Base-by-base conservation (phyloP, 2,329 filamentous ascomycete genomes). In the Fusarium palustre region DNA sequence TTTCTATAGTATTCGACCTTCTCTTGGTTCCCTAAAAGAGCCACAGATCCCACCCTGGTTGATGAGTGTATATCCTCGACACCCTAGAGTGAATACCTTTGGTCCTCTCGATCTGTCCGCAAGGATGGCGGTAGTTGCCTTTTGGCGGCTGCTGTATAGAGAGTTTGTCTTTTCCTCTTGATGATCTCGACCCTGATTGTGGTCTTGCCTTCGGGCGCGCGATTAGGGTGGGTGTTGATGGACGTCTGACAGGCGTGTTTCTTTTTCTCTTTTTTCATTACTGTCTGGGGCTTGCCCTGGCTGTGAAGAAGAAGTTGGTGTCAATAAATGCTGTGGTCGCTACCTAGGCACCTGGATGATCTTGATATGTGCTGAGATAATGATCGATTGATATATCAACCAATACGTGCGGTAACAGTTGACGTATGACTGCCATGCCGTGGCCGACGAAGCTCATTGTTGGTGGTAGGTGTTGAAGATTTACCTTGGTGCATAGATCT, bases 1-100 rank as follows among this genome's bases (percentile, higher is more conserved):
- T 92, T 97, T 97, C 92, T 97, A 94, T 94, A 97, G 93, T 94
- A 90, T 87, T 92, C 90, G 90, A 94, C 91, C 87, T 86, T 87
- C 90, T 93, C 92, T 96, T 91, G 93, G 90, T 91, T 95, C 88
- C 89, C 89, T 87, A 94, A 88, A 91, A 86, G 87, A 97, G 94
- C 92, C 88, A 93, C 91, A 95, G 91, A 93, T 88, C 89, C 89
- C 88, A 95, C 90, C 71, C 72, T 74, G 72, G 72, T 74, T 74
- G 72, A 74, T 74, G 72, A 74, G 39, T 83, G 77, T 77, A 92
- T 88, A 91, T 92, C 92, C 91, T 92, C 92, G 89, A 86, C 86
- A 84, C 91, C 72, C 72, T 71, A 74, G 72, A 74, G 72, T 74
- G 72, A 74, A 74, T 74, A 74, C 70, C 58, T 20, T 50, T 64